Conservation (phyloP, 441 rosid genomes). For the Rhodomyrtus psidioides region DNA sequence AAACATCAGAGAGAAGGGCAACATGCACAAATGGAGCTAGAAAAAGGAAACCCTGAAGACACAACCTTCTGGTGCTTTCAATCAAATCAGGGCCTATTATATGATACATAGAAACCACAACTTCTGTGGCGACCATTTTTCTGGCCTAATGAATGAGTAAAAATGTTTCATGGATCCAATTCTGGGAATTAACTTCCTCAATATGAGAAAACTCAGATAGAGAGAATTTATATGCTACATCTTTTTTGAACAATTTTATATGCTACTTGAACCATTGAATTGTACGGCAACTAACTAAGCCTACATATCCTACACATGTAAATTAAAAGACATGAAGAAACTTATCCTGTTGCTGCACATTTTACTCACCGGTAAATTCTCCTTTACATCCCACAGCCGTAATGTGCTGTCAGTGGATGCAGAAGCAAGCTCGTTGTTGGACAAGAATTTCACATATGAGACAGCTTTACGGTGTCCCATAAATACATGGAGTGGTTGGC, state of each 20-base stretch:
- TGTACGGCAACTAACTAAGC: background rate
- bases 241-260: background rate
- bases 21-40: background rate
- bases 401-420: conserved; percentile 98
- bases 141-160: background rate
- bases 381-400: conserved; percentile 94
- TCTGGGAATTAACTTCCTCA: background rate
- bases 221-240: background rate
- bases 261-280: background rate
- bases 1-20: background rate
- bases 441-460: conserved; percentile 93
- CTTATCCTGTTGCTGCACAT: background rate
- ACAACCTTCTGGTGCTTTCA: background rate
- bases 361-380: conserved; percentile 69
- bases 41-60: background rate
- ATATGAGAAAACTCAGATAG: background rate
- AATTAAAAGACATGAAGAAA: background rate
- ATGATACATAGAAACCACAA: background rate
- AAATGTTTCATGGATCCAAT: background rate
- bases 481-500: conserved; percentile 88
- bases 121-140: background rate
- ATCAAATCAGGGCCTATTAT: background rate
- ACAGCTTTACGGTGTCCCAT: conserved; percentile 94
- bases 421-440: conserved; percentile 92
- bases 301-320: background rate